Base-by-base conservation (phyloP, 805 yeast species). In the Saccharomycopsis sp. region DNA sequence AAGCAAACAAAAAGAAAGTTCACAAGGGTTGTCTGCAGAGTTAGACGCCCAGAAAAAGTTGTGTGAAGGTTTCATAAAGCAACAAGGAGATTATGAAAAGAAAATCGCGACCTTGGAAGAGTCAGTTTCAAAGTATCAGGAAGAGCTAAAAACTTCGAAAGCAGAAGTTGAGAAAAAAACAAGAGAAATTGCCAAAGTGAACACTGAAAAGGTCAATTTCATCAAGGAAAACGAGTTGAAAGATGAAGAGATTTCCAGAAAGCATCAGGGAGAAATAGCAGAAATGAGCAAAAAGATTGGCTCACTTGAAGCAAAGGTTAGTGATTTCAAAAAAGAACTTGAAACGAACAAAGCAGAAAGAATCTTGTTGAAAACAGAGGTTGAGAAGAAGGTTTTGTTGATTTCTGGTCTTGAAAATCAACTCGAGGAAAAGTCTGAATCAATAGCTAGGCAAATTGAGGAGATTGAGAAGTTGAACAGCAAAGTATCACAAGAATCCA, bases 111-210 rank as follows among this genome's bases (percentile, higher is more conserved):
- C 13, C 17, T 26, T n/a, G 16, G 6, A 34, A 23, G 7, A n/a
- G 9, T 22, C 38, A n/a, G 18, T 12, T 7, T 13, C 38, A 3
- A 15, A 25, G 7, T 18, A n/a, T 6, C 7, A 22, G 17, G 23
- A 3, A 12, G 17, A 36, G 29, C 4, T 26, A 17, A n/a, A 9
- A 7, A n/a, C 12, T 6, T 26, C 19, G 39, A n/a, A 13, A 18
- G 13, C 13, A 5, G 7, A 4, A 8, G 3, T 36, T 27, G 20
- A 17, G 15, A 16, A 20, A 18, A 22, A 36, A 36, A 7, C 6
- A 29, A 7, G 6, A 29, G 38, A 20, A 17, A 34, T 15, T 13
- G 38, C 13, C 18, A 34, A 34, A 25, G 21, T 26, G 36, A 27
- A 25, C 4, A 18, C 7, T 4, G 39, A 23, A n/a, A 26, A 26